Conservation (phyloP, 2,329 filamentous ascomycete species). For the Microsporum audouinii region DNA sequence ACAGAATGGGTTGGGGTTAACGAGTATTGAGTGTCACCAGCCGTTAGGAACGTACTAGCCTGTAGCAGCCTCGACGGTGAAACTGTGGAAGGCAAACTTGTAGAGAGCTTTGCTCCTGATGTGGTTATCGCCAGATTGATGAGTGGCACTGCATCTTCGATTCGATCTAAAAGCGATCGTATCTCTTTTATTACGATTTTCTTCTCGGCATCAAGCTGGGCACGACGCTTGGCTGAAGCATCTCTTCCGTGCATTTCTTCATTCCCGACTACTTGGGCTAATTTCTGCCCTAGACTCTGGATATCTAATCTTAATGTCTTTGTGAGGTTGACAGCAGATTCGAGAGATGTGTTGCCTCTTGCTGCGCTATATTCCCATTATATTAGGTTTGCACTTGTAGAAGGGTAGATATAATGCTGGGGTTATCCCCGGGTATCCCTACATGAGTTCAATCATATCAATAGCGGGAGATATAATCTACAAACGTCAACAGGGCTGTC, state of each 20-base stretch:
- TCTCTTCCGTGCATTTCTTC: slow-evolving; percentile 37
- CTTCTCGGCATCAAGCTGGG: slow-evolving; percentile 53
- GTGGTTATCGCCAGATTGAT: slow-evolving; percentile 91
- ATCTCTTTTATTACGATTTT: slow-evolving; percentile 62
- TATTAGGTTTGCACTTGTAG: slow-evolving; percentile 13
- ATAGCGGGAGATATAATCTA: slow-evolving; percentile 81
- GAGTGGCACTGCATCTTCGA: slow-evolving; percentile 82
- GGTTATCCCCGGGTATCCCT: slow-evolving; percentile 19
- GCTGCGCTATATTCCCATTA: slow-evolving; percentile 42
- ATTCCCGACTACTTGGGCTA: slow-evolving; percentile 56
- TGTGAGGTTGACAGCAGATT: slow-evolving; percentile 72
- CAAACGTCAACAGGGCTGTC: slow-evolving; percentile 2
- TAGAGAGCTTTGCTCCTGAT: slow-evolving; percentile 76
- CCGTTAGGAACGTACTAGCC: slow-evolving; percentile 79
- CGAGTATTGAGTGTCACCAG: slow-evolving; percentile 74
- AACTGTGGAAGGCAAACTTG: slow-evolving; percentile 65
- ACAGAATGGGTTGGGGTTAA: slow-evolving; percentile 51
- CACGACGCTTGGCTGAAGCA: slow-evolving; percentile 35
- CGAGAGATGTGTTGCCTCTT: slow-evolving; percentile 66
- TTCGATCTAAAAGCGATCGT: slow-evolving; percentile 59
- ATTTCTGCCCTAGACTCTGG: slow-evolving; percentile 60
- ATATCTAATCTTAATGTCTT: slow-evolving; percentile 77
- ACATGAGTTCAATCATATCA: slow-evolving; percentile 86
- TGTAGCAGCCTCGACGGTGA: slow-evolving; percentile 85
- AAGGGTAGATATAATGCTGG: background rate